A percentile compares a stretch with the other conserved stretches of the same genome.
Evolutionary conservation across 1,284 basidiomycete genomes (phyloP).

Genomic region (Apiotrichum gamsii): DNA sequence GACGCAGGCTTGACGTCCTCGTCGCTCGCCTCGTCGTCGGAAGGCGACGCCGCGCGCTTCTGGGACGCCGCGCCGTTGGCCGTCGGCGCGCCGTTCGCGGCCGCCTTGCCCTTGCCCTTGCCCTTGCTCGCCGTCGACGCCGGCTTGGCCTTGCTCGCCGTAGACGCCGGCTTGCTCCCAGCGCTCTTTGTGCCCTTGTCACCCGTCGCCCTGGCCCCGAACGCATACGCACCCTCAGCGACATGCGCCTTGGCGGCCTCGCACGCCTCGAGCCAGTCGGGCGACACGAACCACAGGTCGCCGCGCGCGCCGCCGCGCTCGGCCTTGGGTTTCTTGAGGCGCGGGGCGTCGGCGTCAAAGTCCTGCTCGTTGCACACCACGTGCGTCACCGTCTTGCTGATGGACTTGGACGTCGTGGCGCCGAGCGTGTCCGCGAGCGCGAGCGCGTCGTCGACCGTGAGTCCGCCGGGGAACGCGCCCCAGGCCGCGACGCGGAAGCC

Average conservation of each 20-base stretch:
- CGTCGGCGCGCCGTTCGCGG: background rate
- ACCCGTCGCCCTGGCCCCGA: background rate
- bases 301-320: background rate
- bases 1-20: constrained; percentile 4
- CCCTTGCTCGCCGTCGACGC: background rate
- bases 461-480: constrained; percentile 6
- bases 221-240: constrained; percentile 3
- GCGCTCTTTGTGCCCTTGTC: background rate
- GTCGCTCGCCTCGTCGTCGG: background rate
- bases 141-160: background rate
- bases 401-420: background rate
- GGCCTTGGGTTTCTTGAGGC: background rate
- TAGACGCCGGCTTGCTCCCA: background rate
- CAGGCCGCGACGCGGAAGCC: constrained; percentile 6
- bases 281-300: constrained; percentile 4
- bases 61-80: constrained; percentile 1
- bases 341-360: constrained; percentile 15
- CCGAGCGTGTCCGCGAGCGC: constrained; percentile 8
- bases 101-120: background rate
- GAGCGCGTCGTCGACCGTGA: constrained; percentile 1
- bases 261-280: constrained; percentile 13
- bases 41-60: constrained; percentile 7
- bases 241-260: constrained; percentile 2
- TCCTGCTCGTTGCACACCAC: constrained; percentile 9
- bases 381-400: constrained; percentile 16